Evolutionary conservation across 768 basidiomycete species (phyloP).

Genomic region (Tephrocybe sp.): DNA sequence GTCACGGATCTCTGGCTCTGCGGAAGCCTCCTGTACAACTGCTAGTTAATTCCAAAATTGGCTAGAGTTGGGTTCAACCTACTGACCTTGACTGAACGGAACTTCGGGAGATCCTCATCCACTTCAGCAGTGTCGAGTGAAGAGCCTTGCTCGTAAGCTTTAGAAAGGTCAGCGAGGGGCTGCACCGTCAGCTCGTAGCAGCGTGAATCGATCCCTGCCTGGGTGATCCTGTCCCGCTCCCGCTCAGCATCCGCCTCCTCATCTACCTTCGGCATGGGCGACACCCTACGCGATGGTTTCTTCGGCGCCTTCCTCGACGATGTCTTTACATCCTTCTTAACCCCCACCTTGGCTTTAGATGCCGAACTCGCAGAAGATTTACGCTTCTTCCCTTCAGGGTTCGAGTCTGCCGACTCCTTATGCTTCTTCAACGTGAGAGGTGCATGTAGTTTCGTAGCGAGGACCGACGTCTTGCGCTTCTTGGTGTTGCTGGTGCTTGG

Average conservation of each 20-base stretch:
- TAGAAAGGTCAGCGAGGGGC: constrained; percentile 74
- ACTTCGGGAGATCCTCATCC: constrained; percentile 35
- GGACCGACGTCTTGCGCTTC: constrained; percentile 65
- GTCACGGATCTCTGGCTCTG: constrained; percentile 58
- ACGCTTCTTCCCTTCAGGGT: constrained; percentile 59
- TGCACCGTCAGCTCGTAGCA: constrained; percentile 80
- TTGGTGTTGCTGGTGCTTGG: constrained; percentile 39
- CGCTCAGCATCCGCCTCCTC: constrained; percentile 44
- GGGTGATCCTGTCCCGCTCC: constrained; percentile 37
- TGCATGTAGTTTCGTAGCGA: constrained; percentile 50
- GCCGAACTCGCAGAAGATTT: constrained; percentile 43
- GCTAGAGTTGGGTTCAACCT: neutral
- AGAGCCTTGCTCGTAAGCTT: constrained; percentile 56
- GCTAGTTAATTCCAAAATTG: constrained; percentile 12
- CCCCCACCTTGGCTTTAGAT: constrained; percentile 28
- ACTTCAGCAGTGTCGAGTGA: constrained; percentile 30
- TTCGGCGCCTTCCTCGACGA: constrained; percentile 35
- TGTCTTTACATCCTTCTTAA: constrained; percentile 38
- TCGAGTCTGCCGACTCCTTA: constrained; percentile 43
- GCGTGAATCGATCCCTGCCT: constrained; percentile 64
- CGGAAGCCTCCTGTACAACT: constrained; percentile 46
- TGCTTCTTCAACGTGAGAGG: constrained; percentile 40
- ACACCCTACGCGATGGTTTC: constrained; percentile 46
- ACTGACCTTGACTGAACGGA: constrained; percentile 50
- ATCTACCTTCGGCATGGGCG: constrained; percentile 62